Evolutionary conservation across 139 green algal genomes (phyloP).

Genomic region (Tetradesmus obliquus): DNA sequence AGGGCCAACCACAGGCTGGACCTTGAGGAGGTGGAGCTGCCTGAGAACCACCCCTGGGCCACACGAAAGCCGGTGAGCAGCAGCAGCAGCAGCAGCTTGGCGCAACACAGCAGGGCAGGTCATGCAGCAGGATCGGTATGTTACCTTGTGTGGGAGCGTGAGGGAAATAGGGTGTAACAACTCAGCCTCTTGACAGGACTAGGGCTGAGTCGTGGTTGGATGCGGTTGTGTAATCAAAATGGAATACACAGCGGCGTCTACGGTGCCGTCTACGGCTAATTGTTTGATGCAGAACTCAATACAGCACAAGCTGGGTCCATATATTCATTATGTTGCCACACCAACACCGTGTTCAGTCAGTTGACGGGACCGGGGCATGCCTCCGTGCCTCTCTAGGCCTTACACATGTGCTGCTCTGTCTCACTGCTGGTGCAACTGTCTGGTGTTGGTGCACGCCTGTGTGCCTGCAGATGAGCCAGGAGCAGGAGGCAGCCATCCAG

Average conservation of each 20-base stretch:
- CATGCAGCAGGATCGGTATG: neutral
- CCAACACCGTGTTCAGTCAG: no score
- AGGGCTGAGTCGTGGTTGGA: neutral
- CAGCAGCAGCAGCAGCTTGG: constrained; percentile 2
- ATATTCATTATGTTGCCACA: no score
- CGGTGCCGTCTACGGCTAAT: no score
- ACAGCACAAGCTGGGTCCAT: no score
- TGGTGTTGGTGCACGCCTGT: neutral
- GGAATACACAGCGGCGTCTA: no score
- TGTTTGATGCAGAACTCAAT: no score
- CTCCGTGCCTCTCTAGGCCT: neutral
- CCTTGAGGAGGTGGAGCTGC: constrained; percentile 81
- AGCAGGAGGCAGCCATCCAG: constrained; percentile 40
- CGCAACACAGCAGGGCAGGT: neutral
- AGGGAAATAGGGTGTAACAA: neutral
- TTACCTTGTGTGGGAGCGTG: neutral
- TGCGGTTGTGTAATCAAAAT: no score
- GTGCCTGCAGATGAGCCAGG: constrained; percentile 25
- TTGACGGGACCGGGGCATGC: no score
- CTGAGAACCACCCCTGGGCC: constrained; percentile 88
- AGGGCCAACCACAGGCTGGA: constrained; percentile 66
- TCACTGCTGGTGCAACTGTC: neutral
- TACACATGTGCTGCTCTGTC: neutral
- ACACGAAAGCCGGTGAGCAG: constrained; percentile 67
- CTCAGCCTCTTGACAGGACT: neutral